A percentile compares a stretch with the other conserved stretches of the same genome.
Evolutionary conservation across 805 yeast species (phyloP).

Genomic region (Soucietia sequanensis): DNA sequence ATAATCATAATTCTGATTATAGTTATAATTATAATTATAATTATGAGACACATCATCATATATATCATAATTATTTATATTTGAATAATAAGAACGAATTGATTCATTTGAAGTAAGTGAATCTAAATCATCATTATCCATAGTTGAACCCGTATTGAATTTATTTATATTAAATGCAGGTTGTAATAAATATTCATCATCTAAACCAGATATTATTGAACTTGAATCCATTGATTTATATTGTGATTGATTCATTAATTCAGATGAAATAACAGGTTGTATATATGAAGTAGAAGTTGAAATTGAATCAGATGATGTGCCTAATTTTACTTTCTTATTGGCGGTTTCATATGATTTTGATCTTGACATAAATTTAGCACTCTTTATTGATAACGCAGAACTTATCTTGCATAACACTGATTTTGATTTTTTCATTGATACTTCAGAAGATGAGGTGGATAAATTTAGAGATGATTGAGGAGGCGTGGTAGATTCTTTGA

Average conservation of each 20-base stretch:
- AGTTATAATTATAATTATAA: constrained; percentile 10
- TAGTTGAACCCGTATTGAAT: constrained; percentile 13
- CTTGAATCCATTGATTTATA: background rate
- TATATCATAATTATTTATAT: constrained; percentile 8
- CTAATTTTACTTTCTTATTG: background rate
- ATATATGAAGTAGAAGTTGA: background rate
- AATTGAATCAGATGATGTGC: background rate
- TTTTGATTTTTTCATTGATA: constrained; percentile 3
- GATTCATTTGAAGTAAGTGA: constrained; percentile 17
- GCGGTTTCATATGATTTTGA: constrained; percentile 9
- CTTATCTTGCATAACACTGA: constrained; percentile 8
- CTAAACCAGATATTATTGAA: constrained; percentile 13
- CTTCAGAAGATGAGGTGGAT: no score
- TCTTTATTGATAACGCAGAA: constrained; percentile 10
- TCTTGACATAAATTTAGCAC: no score
- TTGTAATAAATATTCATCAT: constrained; percentile 28
- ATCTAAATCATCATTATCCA: constrained; percentile 9
- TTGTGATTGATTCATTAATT: background rate
- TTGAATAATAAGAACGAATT: constrained; percentile 17
- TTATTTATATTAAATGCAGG: constrained; percentile 9
- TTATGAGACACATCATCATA: background rate
- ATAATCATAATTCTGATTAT: constrained; percentile 7
- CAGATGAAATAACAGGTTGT: background rate
- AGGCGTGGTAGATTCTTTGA: background rate
- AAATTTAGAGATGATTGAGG: no score